Evolutionary conservation across 257 asterid species (phyloP).

Genomic region (Solanum acaule): DNA sequence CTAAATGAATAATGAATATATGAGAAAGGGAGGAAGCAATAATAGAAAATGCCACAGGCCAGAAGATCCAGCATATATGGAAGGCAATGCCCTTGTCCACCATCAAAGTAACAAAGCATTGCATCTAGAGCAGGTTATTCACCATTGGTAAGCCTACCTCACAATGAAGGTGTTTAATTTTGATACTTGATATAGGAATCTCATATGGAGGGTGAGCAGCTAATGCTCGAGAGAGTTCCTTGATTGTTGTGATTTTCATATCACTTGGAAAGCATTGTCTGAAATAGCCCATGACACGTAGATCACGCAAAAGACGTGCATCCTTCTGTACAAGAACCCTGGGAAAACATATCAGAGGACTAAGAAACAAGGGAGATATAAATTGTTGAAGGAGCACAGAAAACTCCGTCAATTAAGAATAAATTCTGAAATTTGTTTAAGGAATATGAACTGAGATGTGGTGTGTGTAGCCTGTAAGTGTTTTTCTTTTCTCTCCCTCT

Average conservation of each 20-base stretch:
- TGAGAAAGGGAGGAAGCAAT: neutral
- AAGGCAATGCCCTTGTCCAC: neutral
- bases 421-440: neutral
- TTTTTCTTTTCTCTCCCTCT: neutral
- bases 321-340: slow-evolving; percentile 63
- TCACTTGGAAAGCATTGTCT: slow-evolving; percentile 80
- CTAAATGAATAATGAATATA: neutral
- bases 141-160: slow-evolving; percentile 43
- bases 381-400: neutral
- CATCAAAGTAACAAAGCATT: neutral
- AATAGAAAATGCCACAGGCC: neutral
- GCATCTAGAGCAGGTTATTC: neutral
- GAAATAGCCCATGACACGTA: slow-evolving; percentile 79
- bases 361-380: slow-evolving; percentile 1
- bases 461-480: neutral
- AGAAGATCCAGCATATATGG: neutral
- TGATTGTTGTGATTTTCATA: slow-evolving; percentile 39
- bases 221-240: slow-evolving; percentile 80
- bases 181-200: slow-evolving; percentile 49
- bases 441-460: neutral
- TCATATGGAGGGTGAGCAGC: slow-evolving; percentile 79
- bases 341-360: slow-evolving; percentile 5
- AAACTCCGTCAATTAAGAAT: neutral
- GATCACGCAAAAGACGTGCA: slow-evolving; percentile 57
- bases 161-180: slow-evolving; percentile 69